These are phyloP conservation scores for Trifolium subterraneum DNA, from an alignment of 306 rosid species.

Conservation along the genomic window DNA sequence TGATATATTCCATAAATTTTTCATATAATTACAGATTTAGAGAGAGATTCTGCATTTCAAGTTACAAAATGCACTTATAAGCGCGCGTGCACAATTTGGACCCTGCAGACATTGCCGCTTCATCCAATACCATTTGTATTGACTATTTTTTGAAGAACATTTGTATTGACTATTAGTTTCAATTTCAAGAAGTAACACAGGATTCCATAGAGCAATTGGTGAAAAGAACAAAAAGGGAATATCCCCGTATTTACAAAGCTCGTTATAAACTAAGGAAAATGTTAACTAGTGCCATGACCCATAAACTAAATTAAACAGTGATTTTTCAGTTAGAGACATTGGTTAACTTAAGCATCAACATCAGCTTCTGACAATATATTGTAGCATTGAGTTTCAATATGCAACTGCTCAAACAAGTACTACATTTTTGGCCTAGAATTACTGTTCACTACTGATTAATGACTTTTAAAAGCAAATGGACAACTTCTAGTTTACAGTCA, in stretches of 20 bases:
- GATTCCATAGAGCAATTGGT: conserved; percentile 24
- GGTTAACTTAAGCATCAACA: conserved; percentile 23
- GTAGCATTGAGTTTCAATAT: conserved; percentile 27
- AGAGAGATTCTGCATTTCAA: conserved; percentile 21
- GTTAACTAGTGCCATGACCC: too few species aligned
- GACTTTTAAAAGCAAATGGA: conserved; percentile 22
- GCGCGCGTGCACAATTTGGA: neutral
- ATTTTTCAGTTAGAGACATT: neutral
- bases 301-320: conserved; percentile 15
- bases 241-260: neutral
- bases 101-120: conserved; percentile 15
- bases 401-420: conserved; percentile 29
- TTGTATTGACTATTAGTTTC: conserved; percentile 4
- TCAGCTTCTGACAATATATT: neutral
- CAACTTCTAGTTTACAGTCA: conserved; percentile 18
- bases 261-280: too few species aligned
- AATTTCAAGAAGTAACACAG: conserved; percentile 17
- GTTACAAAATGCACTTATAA: conserved; percentile 1
- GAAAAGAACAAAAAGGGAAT: neutral
- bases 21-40: neutral
- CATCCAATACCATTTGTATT: conserved; percentile 21
- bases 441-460: conserved; percentile 14
- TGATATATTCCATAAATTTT: neutral
- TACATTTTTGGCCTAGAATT: conserved; percentile 4
- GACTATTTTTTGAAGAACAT: conserved; percentile 6